These are phyloP conservation scores for Athelia psychrophila DNA, from an alignment of 1,284 basidiomycete genomes.

Conservation along the genomic window DNA sequence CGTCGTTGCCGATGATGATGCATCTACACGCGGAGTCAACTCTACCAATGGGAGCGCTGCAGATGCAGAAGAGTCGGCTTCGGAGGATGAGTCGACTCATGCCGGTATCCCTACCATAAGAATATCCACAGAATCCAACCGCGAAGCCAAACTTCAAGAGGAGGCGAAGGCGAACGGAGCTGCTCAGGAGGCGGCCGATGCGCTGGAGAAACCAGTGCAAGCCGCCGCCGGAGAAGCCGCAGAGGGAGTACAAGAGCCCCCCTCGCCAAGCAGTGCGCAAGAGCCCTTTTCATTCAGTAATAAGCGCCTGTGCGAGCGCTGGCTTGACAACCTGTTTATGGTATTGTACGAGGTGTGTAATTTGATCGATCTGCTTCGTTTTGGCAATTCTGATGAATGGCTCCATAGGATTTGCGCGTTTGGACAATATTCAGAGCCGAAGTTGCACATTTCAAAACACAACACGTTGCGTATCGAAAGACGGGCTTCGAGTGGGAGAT, in stretches of 20 bases:
- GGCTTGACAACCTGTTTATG: slow-evolving; percentile 99
- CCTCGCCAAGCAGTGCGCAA: slow-evolving; percentile 29
- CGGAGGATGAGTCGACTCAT: slow-evolving; percentile 14
- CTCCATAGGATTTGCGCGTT: slow-evolving; percentile 83
- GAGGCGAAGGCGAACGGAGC: slow-evolving; percentile 32
- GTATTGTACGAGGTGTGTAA: slow-evolving; percentile 87
- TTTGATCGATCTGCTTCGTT: slow-evolving; percentile 12
- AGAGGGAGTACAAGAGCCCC: slow-evolving; percentile 25
- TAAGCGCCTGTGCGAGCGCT: slow-evolving; percentile 95
- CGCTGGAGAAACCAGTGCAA: slow-evolving; percentile 60
- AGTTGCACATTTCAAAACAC: slow-evolving; percentile 98
- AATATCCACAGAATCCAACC: slow-evolving; percentile 81
- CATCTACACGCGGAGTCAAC: slow-evolving; percentile 64
- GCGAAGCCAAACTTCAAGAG: slow-evolving; percentile 33
- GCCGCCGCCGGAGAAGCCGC: slow-evolving; percentile 51
- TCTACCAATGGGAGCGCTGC: slow-evolving; percentile 20
- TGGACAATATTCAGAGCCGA: slow-evolving; percentile 99
- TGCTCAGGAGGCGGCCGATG: slow-evolving; percentile 20
- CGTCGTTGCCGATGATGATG: slow-evolving; percentile 64
- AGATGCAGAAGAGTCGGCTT: slow-evolving; percentile 21
- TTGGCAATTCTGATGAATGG: slow-evolving; percentile 1
- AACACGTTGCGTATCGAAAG: slow-evolving; percentile 95
- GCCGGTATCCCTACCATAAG: slow-evolving; percentile 80
- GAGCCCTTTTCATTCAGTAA: slow-evolving; percentile 91
- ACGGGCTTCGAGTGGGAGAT: slow-evolving; percentile 99